phyloP scores from a whole-genome alignment of 495 filamentous ascomycete species.

The Penicillium cosmopolitanum region DNA sequence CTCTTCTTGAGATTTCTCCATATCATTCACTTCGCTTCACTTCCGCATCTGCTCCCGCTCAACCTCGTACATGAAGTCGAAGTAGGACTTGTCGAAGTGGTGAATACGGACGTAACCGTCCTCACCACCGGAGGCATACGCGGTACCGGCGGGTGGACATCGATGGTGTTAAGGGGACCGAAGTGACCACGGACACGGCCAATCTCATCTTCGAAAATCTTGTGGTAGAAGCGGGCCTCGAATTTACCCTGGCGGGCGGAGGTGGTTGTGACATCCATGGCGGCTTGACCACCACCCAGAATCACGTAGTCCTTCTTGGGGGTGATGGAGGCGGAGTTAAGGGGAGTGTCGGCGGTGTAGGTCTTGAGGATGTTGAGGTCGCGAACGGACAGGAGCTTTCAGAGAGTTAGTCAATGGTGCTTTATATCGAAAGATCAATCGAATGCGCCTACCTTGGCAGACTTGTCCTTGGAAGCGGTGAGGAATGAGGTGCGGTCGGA shows the following conservation, averaged over 20 bases:
- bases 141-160: constrained; percentile 83
- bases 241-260: constrained; percentile 94
- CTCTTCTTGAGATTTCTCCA: neutral
- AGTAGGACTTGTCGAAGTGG: constrained; percentile 97
- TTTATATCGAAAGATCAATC: neutral
- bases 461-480: constrained; percentile 97
- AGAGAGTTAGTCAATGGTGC: constrained; percentile 13
- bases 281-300: constrained; percentile 95
- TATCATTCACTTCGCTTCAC: constrained; percentile 25
- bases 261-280: constrained; percentile 99
- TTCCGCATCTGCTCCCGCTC: constrained; percentile 68
- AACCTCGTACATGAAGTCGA: constrained; percentile 98
- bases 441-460: constrained; percentile 71
- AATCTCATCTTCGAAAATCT: constrained; percentile 98
- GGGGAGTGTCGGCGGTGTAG: constrained; percentile 89
- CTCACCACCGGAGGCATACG: constrained; percentile 93
- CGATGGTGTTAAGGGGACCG: constrained; percentile 88
- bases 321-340: constrained; percentile 92
- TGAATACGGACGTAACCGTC: constrained; percentile 99
- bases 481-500: constrained; percentile 95
- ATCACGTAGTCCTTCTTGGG: constrained; percentile 96
- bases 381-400: constrained; percentile 73
- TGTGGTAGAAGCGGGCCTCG: constrained; percentile 98
- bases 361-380: constrained; percentile 92
- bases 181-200: constrained; percentile 96